Evolutionary conservation across 257 asterid genomes (phyloP).

Genomic region (Fraxinus americana): DNA sequence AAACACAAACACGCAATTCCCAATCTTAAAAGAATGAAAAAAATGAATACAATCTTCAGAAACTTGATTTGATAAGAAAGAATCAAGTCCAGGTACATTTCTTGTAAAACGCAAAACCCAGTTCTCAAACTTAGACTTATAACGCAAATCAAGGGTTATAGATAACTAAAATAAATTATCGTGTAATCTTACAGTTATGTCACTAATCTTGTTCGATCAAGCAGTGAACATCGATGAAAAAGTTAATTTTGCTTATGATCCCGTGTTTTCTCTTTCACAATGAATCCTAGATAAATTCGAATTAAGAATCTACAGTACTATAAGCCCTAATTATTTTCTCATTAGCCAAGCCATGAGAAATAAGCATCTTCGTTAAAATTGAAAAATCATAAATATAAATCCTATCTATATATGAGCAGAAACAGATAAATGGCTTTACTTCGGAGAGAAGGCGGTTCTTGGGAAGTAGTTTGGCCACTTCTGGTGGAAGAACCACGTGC

Average conservation of each 20-base stretch:
- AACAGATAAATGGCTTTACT: neutral
- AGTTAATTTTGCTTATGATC: too few relatives aligned
- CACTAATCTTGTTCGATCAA: neutral
- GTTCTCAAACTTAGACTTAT: too few relatives aligned
- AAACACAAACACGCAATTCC: constrained; percentile 1
- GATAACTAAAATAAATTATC: neutral
- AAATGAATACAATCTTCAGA: neutral
- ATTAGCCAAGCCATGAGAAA: neutral
- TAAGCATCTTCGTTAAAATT: neutral
- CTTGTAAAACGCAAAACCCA: too few relatives aligned
- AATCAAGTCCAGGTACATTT: neutral
- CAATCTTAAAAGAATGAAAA: neutral
- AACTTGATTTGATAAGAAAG: neutral
- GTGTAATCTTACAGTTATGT: too few relatives aligned
- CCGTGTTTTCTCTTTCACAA: neutral
- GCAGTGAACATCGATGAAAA: neutral
- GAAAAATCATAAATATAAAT: neutral
- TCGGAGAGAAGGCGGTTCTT: constrained; percentile 32
- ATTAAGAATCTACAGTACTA: too few relatives aligned
- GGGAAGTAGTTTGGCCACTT: constrained; percentile 32
- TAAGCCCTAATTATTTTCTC: neutral
- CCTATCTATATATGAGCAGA: neutral
- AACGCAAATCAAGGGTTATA: neutral
- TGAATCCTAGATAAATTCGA: neutral
- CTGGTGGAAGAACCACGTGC: constrained; percentile 32